phyloP scores from a whole-genome alignment of 2,329 filamentous ascomycete species.

The Cladosporium sp. region DNA sequence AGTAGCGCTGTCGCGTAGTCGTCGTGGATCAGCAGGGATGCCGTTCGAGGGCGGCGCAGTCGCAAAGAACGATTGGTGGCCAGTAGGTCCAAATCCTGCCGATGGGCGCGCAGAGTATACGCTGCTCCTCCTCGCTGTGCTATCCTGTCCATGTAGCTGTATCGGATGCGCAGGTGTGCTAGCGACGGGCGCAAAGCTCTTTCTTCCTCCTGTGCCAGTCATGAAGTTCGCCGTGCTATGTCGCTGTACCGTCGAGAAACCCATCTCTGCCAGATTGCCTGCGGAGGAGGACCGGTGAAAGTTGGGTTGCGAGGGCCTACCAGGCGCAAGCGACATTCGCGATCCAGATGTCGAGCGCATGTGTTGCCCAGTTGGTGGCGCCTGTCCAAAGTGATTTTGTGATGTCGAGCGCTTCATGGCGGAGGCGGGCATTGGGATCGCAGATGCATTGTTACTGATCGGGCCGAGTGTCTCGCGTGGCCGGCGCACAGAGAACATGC shows the following conservation, averaged over 20 bases:
- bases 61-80: constrained; percentile 92
- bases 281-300: constrained; percentile 85
- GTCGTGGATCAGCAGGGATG: constrained; percentile 81
- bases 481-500: constrained; percentile 87
- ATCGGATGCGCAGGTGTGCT: constrained; percentile 47
- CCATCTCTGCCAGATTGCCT: constrained; percentile 72
- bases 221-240: constrained; percentile 73
- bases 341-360: constrained; percentile 79
- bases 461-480: constrained; percentile 90
- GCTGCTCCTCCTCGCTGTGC: constrained; percentile 71
- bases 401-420: constrained; percentile 92
- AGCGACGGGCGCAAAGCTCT: constrained; percentile 66
- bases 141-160: constrained; percentile 52
- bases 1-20: constrained; percentile 77
- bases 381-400: constrained; percentile 64
- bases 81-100: constrained; percentile 61
- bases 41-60: constrained; percentile 79
- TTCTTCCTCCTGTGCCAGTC: constrained; percentile 60
- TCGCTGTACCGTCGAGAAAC: constrained; percentile 80
- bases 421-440: constrained; percentile 86
- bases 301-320: constrained; percentile 79
- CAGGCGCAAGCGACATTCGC: constrained; percentile 80
- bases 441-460: constrained; percentile 73
- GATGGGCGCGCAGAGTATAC: constrained; percentile 56
- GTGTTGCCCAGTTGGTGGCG: constrained; percentile 69